Evolutionary conservation across 768 basidiomycete species (phyloP).

Genomic region (Trametes villosa): DNA sequence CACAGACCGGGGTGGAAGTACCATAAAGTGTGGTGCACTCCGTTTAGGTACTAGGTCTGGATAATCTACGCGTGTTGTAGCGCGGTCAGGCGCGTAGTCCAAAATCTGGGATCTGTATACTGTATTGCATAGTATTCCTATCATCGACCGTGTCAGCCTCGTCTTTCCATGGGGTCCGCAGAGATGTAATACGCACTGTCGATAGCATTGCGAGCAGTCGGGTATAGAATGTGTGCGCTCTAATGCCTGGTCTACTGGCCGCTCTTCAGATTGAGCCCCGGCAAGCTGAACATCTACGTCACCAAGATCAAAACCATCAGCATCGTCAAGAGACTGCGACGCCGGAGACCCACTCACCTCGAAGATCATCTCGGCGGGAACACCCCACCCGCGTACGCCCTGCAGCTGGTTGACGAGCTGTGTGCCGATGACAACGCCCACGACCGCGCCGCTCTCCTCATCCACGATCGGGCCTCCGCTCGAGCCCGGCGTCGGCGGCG

Average conservation of each 20-base stretch:
- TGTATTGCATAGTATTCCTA: too few relatives aligned
- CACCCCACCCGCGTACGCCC: conserved; percentile 63
- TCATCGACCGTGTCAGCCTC: too few relatives aligned
- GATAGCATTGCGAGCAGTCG: too few relatives aligned
- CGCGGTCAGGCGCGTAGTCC: too few relatives aligned
- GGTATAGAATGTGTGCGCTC: too few relatives aligned
- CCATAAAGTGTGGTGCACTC: conserved; percentile 23
- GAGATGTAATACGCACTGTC: too few relatives aligned
- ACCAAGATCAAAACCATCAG: neutral
- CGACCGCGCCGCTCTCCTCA: conserved; percentile 60
- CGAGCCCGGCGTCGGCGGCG: conserved; percentile 63
- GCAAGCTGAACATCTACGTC: conserved; percentile 57
- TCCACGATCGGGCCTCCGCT: conserved; percentile 74
- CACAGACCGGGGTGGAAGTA: conserved; percentile 23
- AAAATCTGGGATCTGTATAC: too few relatives aligned
- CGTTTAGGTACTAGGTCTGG: neutral
- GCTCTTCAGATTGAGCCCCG: conserved; percentile 42
- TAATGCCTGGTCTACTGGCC: neutral
- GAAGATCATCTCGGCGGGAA: conserved; percentile 63
- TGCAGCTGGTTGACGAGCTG: conserved; percentile 59
- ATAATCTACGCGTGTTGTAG: too few relatives aligned
- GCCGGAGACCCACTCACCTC: conserved; percentile 49
- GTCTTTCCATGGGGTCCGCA: too few relatives aligned
- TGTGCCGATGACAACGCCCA: conserved; percentile 66
- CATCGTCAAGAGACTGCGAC: neutral